phyloP scores from a whole-genome alignment of 2,329 filamentous ascomycete species.

The Monilinia vaccinii-corymbosi region DNA sequence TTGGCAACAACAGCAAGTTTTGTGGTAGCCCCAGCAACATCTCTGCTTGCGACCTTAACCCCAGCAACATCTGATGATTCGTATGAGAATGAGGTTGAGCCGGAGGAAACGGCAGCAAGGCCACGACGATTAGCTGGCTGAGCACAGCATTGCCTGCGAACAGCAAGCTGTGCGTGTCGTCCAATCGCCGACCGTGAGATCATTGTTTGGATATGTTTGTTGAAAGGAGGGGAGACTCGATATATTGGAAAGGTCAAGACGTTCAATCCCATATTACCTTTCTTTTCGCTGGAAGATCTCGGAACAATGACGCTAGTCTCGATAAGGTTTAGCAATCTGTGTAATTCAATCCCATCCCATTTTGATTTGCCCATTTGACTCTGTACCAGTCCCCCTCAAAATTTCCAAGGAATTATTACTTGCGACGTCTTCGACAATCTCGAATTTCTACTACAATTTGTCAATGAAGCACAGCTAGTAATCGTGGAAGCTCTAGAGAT shows the following conservation, averaged over 20 bases:
- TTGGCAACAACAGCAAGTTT: constrained; percentile 88
- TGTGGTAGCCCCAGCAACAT: constrained; percentile 78
- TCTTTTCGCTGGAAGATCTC: constrained; percentile 16
- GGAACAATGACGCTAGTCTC: constrained; percentile 6
- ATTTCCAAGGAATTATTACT: constrained; percentile 6
- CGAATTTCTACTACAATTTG: constrained; percentile 3
- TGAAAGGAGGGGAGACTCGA: constrained; percentile 13
- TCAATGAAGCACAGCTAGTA: constrained; percentile 51
- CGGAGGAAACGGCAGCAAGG: constrained; percentile 52
- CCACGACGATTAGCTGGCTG: constrained; percentile 46
- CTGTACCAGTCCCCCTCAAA: constrained; percentile 11
- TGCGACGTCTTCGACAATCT: constrained; percentile 1
- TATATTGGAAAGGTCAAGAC: constrained; percentile 11
- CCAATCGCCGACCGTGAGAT: constrained; percentile 58
- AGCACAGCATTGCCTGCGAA: constrained; percentile 51
- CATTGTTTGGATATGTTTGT: constrained; percentile 46
- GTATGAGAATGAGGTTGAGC: constrained; percentile 74
- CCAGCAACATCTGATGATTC: constrained; percentile 74
- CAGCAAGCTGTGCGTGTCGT: constrained; percentile 53
- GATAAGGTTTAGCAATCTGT: not conserved
- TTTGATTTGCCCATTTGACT: constrained; percentile 2
- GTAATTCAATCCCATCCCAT: not conserved
- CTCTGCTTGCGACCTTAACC: constrained; percentile 87
- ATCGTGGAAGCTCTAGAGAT: constrained; percentile 65
- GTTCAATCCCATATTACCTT: constrained; percentile 11